Conservation (phyloP, 257 asterid genomes). For the Ilex aquifolium region DNA sequence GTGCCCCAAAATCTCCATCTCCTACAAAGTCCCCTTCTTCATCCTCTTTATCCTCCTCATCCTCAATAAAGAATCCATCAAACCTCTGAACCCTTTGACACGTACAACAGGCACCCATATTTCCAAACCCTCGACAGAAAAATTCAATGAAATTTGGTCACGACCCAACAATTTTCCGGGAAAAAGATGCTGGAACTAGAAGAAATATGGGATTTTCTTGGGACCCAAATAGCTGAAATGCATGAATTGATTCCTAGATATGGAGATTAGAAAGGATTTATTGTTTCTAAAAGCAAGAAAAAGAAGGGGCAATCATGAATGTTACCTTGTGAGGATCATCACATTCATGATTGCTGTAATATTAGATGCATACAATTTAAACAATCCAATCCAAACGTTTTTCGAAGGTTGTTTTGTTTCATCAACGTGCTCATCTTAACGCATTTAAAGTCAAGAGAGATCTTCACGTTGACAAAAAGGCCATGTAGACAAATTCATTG, state of each 20-base stretch:
- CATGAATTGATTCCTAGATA: too few relatives aligned
- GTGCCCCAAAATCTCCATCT: constrained; percentile 67
- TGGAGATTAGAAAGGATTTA: neutral
- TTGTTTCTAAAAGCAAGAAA: neutral
- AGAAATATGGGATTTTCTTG: neutral
- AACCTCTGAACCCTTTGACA: constrained; percentile 46
- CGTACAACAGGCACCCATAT: constrained; percentile 86
- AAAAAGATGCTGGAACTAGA: neutral
- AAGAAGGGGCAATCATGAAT: neutral
- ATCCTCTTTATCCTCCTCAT: constrained; percentile 19
- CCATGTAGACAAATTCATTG: neutral
- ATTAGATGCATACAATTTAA: too few relatives aligned
- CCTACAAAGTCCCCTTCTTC: constrained; percentile 30
- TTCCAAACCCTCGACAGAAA: constrained; percentile 13
- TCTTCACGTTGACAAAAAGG: neutral
- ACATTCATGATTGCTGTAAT: neutral
- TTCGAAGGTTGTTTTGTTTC: neutral
- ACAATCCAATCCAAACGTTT: neutral
- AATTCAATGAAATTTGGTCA: constrained; percentile 4
- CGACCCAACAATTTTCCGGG: neutral
- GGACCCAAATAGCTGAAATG: too few relatives aligned
- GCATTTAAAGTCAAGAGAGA: neutral
- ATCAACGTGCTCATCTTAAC: neutral
- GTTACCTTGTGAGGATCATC: neutral
- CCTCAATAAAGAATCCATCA: constrained; percentile 25